These are phyloP conservation scores for Apiospora saccharicola DNA, from an alignment of 2,329 filamentous ascomycete species.

Conservation along the genomic window DNA sequence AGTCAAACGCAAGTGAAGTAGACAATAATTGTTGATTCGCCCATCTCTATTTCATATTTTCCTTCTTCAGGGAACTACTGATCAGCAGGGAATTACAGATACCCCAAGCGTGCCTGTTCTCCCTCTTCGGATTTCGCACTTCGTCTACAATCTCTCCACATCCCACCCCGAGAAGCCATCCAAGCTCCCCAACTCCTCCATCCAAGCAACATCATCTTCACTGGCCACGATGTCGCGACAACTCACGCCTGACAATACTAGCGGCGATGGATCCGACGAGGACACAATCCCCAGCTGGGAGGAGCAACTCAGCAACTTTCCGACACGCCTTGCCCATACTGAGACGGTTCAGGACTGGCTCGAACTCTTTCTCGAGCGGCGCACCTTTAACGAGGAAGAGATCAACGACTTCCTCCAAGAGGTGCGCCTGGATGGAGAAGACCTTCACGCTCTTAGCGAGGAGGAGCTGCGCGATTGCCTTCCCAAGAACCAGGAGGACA, in stretches of 20 bases:
- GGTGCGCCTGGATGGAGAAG: background rate
- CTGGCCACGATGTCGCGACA: background rate
- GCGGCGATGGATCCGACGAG: background rate
- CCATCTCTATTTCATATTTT: background rate
- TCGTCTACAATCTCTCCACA: background rate
- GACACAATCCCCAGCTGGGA: background rate
- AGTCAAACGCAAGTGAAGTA: background rate
- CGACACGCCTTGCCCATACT: background rate
- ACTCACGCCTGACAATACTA: background rate
- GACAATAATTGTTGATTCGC: background rate
- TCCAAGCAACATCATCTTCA: background rate
- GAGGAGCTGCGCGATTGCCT: background rate
- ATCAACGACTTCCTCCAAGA: background rate
- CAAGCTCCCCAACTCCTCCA: background rate
- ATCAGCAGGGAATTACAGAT: background rate
- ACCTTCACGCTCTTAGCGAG: background rate
- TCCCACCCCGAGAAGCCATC: background rate
- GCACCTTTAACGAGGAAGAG: background rate
- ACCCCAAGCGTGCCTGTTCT: background rate
- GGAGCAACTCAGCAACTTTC: background rate
- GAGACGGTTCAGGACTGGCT: background rate
- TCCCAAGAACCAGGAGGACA: background rate
- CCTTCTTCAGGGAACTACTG: background rate
- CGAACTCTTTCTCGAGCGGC: background rate
- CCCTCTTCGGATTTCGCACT: background rate